Evolutionary conservation across 345 rosid genomes (phyloP), one percentile per base, ranked within the genome.

Genomic region (Erucastrum elatum): DNA sequence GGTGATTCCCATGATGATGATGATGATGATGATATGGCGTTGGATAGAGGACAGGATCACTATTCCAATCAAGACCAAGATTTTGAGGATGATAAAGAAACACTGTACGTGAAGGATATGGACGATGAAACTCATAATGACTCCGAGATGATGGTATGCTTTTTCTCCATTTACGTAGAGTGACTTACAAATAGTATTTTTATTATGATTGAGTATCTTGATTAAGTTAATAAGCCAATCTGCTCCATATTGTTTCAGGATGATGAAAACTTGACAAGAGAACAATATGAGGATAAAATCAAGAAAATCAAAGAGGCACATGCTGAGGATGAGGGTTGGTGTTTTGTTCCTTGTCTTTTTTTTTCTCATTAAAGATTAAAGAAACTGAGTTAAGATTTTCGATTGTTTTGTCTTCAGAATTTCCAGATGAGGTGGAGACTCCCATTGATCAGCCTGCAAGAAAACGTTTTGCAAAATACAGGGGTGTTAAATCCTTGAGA

Each of bases 401-500:
- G 2, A 53, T 65, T 37, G 34, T 13, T 66, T 70, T 63, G 56
- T 64, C 81, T 75, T 65, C 91, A 94, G 99, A 94, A 84, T 94
- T 66, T 82, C 99, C 99, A 0, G 99, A 92, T 82, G 99, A 94
- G 86, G 98, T 94, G 75, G 99, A 90, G 58, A 87, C 96, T 60
- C 99, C 99, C 15, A 31, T 89, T 64, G 99, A 92, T 85, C 78
- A 85, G 81, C 94, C 93, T 53, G 99, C 96, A 51, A 86, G 96
- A 85, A 89, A 86, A 81, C 98, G 98, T 25, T 92, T 94, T 65
- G 91, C 93, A 13, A 90, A 93, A 84, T 93, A 85, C 84, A 92
- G 99, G 82, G 98, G 99, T 75, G 84, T 95, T 51, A 90, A 95
- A 84, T 95, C 98, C 79, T 91, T 95, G 67, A 90, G 99, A 87